phyloP scores from a whole-genome alignment of 768 basidiomycete genomes.

The Piloderma croceum region DNA sequence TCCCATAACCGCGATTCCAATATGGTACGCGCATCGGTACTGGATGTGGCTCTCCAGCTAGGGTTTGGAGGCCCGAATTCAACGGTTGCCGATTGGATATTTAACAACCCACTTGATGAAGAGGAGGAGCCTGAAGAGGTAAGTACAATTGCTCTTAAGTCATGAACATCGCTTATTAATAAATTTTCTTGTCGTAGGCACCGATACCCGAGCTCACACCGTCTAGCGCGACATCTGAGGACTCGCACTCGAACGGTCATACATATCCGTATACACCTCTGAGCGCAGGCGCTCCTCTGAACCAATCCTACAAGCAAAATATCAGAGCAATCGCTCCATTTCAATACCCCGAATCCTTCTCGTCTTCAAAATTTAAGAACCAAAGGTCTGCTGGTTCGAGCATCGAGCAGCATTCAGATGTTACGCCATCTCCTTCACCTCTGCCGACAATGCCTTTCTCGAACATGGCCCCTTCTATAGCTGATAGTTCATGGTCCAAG shows the following conservation, averaged over 20 bases:
- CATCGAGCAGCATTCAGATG: not conserved
- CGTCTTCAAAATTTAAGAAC: not conserved
- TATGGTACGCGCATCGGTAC: conserved; percentile 63
- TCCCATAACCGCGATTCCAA: conserved; percentile 46
- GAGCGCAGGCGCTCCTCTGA: not conserved
- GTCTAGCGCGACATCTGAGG: not conserved
- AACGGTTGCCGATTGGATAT: conserved; percentile 67
- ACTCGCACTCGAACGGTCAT: not conserved
- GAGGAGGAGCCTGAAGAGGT: conserved; percentile 49
- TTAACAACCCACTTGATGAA: conserved; percentile 52
- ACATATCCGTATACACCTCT: not conserved
- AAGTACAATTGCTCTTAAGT: conserved; percentile 19
- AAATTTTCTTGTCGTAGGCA: not conserved
- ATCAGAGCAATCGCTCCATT: no score
- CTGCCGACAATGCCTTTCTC: not conserved
- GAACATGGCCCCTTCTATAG: conserved; percentile 20
- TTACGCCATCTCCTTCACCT: not conserved
- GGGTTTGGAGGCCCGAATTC: conserved; percentile 56
- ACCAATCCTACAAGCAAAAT: not conserved
- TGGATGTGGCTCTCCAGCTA: conserved; percentile 66
- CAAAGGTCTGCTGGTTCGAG: not conserved
- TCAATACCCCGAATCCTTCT: not conserved
- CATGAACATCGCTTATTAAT: not conserved
- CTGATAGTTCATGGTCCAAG: conserved; percentile 6
- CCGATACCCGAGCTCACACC: no score